These are phyloP conservation scores for Coniochaeta ligniaria DNA, from an alignment of 2,329 filamentous ascomycete species.

Conservation along the genomic window DNA sequence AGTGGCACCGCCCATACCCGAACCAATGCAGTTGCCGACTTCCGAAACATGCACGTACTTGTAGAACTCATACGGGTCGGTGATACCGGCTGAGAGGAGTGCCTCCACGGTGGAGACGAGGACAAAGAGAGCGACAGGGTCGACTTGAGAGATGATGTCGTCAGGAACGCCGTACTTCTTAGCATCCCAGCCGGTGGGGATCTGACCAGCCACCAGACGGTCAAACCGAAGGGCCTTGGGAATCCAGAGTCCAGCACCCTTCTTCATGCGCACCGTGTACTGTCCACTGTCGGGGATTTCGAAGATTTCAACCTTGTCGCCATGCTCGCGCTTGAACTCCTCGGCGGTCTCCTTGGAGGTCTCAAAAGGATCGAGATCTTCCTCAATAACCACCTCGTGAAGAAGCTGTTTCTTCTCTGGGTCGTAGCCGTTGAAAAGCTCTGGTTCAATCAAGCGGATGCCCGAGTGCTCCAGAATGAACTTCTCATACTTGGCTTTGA, in stretches of 20 bases:
- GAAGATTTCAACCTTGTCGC: slow-evolving; percentile 95
- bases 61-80: slow-evolving; percentile 99
- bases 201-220: slow-evolving; percentile 91
- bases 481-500: slow-evolving; percentile 97
- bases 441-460: slow-evolving; percentile 95
- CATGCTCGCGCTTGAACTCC: slow-evolving; percentile 95
- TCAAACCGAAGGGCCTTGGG: slow-evolving; percentile 97
- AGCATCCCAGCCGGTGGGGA: slow-evolving; percentile 95
- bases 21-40: slow-evolving; percentile 96
- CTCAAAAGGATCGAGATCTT: slow-evolving; percentile 96
- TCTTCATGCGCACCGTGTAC: slow-evolving; percentile 89
- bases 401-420: slow-evolving; percentile 98
- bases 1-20: slow-evolving; percentile 91
- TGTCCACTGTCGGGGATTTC: slow-evolving; percentile 91
- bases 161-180: slow-evolving; percentile 95
- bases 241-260: slow-evolving; percentile 90
- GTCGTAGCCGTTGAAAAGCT: slow-evolving; percentile 94
- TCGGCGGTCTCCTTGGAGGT: slow-evolving; percentile 94
- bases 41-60: slow-evolving; percentile 98
- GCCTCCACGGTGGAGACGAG: slow-evolving; percentile 91
- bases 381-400: slow-evolving; percentile 94
- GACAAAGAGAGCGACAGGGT: slow-evolving; percentile 91
- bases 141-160: slow-evolving; percentile 95
- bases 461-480: slow-evolving; percentile 92
- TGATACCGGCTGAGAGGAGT: slow-evolving; percentile 87